A percentile compares a stretch with the other conserved stretches of the same genome.
These are phyloP conservation scores for Galerina marginata DNA, from an alignment of 768 basidiomycete genomes.

Conservation along the genomic window DNA sequence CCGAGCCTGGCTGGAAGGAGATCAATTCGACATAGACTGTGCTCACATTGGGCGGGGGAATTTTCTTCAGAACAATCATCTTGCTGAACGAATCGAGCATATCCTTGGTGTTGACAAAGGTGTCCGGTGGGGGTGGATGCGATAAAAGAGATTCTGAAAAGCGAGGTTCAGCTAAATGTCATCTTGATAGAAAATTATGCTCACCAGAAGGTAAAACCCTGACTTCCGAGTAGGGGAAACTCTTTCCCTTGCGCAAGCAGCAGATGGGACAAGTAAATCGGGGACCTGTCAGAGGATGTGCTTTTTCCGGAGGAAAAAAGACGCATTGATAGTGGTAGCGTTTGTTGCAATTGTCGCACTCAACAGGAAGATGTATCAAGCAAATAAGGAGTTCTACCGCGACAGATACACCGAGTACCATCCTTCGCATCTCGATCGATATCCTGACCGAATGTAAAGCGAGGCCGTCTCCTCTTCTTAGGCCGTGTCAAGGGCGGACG, in stretches of 20 bases:
- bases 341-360: slow-evolving; percentile 69
- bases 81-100: slow-evolving; percentile 81
- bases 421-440: slow-evolving; percentile 75
- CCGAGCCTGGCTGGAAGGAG: slow-evolving; percentile 59
- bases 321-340: slow-evolving; percentile 79
- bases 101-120: slow-evolving; percentile 72
- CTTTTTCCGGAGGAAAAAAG: slow-evolving; percentile 62
- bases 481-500: slow-evolving; percentile 55
- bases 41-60: slow-evolving; percentile 64
- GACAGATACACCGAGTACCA: slow-evolving; percentile 81
- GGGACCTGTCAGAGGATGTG: slow-evolving; percentile 26
- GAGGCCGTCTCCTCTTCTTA: slow-evolving; percentile 63
- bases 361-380: slow-evolving; percentile 65
- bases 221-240: slow-evolving; percentile 77
- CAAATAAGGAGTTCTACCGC: slow-evolving; percentile 68
- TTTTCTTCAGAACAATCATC: slow-evolving; percentile 70
- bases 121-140: slow-evolving; percentile 56
- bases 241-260: slow-evolving; percentile 72
- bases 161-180: slow-evolving; percentile 5
- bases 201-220: slow-evolving; percentile 61
- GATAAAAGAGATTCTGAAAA: slow-evolving; percentile 29
- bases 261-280: slow-evolving; percentile 79
- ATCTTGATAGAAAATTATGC: slow-evolving; percentile 32
- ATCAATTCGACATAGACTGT: slow-evolving; percentile 81
- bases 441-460: slow-evolving; percentile 80